A percentile compares a stretch with the other conserved stretches of the same genome.
Evolutionary conservation across 2,329 filamentous ascomycete genomes (phyloP).

Genomic region (Teratosphaeria zuluensis): DNA sequence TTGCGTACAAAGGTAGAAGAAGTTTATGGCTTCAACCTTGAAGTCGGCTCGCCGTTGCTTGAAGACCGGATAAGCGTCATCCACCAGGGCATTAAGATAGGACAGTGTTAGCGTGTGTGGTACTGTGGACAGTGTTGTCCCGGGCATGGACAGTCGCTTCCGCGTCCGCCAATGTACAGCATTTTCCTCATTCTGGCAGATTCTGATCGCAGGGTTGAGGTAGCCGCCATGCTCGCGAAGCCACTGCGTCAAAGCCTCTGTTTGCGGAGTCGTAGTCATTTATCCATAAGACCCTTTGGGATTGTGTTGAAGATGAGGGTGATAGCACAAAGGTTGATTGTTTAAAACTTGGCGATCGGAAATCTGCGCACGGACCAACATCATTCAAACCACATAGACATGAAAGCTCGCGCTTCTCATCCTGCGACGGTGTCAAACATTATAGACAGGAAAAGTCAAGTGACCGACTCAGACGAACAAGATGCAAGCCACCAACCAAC

Average conservation of each 20-base stretch:
- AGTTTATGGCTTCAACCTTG: slow-evolving; percentile 24
- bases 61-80: slow-evolving; percentile 24
- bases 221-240: slow-evolving; percentile 6
- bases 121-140: slow-evolving; percentile 15
- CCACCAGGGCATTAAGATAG: slow-evolving; percentile 28
- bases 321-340: background rate
- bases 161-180: slow-evolving; percentile 11
- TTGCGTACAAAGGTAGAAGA: slow-evolving; percentile 29
- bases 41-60: slow-evolving; percentile 15
- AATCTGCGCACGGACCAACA: background rate
- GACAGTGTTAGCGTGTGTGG: slow-evolving; percentile 27
- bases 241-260: slow-evolving; percentile 21
- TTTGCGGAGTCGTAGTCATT: slow-evolving; percentile 5
- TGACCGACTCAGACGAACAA: background rate
- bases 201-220: background rate
- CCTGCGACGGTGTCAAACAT: background rate
- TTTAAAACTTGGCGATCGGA: background rate
- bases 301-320: background rate
- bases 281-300: background rate
- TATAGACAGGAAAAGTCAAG: background rate
- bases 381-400: background rate
- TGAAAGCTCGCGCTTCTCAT: background rate
- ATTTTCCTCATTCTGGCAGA: background rate
- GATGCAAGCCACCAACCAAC: too few relatives aligned
- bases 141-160: slow-evolving; percentile 8